These are phyloP conservation scores for Apiospora malaysiana DNA, from an alignment of 2,329 filamentous ascomycete species.

Conservation along the genomic window DNA sequence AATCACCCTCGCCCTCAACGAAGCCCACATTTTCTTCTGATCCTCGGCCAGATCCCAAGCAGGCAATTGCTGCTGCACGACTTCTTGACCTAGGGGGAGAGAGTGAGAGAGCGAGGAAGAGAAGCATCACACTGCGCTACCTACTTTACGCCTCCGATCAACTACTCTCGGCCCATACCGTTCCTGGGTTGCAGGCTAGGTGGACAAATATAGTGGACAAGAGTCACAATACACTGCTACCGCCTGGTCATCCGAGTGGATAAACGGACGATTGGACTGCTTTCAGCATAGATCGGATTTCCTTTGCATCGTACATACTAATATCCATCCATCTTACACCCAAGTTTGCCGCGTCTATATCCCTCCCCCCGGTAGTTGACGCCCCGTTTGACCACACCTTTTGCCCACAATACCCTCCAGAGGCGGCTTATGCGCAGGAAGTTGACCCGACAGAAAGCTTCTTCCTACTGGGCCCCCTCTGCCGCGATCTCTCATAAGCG, in stretches of 20 bases:
- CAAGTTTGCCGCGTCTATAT: neutral
- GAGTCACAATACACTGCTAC: neutral
- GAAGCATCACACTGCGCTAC: too few relatives aligned
- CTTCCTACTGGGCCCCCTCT: neutral
- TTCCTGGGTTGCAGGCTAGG: neutral
- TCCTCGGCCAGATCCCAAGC: slow-evolving; percentile 3
- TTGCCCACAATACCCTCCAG: neutral
- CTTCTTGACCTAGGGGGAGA: too few relatives aligned
- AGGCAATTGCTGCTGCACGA: slow-evolving; percentile 1
- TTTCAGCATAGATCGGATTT: slow-evolving; percentile 10
- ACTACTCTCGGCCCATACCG: slow-evolving; percentile 4
- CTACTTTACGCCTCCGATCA: neutral
- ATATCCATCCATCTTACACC: neutral
- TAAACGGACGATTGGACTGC: slow-evolving; percentile 3
- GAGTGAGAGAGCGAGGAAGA: too few relatives aligned
- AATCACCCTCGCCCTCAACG: slow-evolving; percentile 2
- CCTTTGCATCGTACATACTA: slow-evolving; percentile 14
- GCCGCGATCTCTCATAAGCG: slow-evolving; percentile 11
- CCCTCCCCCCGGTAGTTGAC: slow-evolving; percentile 11
- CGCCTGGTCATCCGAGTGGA: neutral
- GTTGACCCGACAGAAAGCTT: slow-evolving; percentile 8
- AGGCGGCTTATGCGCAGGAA: slow-evolving; percentile 9
- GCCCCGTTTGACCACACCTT: neutral
- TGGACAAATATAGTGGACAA: neutral
- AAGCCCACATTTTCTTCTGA: slow-evolving; percentile 8